A percentile compares a stretch with the other conserved stretches of the same genome.
phyloP scores from a whole-genome alignment of 2,329 filamentous ascomycete species.

The Xylariaceae sp. region DNA sequence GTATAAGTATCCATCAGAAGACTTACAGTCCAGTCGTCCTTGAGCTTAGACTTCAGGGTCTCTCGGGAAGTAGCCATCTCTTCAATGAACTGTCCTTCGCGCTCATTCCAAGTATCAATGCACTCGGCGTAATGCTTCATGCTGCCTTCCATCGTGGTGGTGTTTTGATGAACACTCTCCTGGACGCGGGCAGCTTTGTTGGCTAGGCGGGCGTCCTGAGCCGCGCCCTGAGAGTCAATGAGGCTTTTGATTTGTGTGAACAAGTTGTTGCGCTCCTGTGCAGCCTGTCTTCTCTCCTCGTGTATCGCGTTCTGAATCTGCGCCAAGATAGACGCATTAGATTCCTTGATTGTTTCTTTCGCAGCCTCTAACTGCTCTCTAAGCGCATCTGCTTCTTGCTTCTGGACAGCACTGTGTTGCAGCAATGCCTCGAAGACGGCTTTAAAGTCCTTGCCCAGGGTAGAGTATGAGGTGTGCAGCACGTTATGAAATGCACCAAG shows the following conservation, averaged over 20 bases:
- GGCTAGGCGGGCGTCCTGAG: slow-evolving; percentile 66
- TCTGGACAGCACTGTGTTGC: slow-evolving; percentile 69
- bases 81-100: slow-evolving; percentile 63
- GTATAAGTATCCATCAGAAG: slow-evolving; percentile 37
- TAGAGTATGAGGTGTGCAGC: slow-evolving; percentile 78
- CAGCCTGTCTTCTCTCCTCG: slow-evolving; percentile 69
- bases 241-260: slow-evolving; percentile 72
- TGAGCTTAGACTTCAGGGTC: slow-evolving; percentile 71
- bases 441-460: slow-evolving; percentile 81
- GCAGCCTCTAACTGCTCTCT: slow-evolving; percentile 67
- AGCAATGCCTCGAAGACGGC: slow-evolving; percentile 75
- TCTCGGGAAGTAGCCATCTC: slow-evolving; percentile 70
- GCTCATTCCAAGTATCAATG: slow-evolving; percentile 69
- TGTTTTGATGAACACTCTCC: slow-evolving; percentile 59
- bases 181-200: slow-evolving; percentile 59
- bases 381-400: slow-evolving; percentile 67
- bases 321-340: slow-evolving; percentile 61
- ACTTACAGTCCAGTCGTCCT: slow-evolving; percentile 78
- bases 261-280: slow-evolving; percentile 67
- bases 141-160: slow-evolving; percentile 58
- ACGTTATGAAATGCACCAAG: slow-evolving; percentile 78
- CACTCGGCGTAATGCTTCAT: slow-evolving; percentile 61
- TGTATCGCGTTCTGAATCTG: slow-evolving; percentile 65
- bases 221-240: slow-evolving; percentile 66
- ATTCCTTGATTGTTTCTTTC: slow-evolving; percentile 60